Evolutionary conservation across 2,329 filamentous ascomycete genomes (phyloP), one percentile per base, ranked within the genome.

Genomic region (Dactylellina drechsleri): DNA sequence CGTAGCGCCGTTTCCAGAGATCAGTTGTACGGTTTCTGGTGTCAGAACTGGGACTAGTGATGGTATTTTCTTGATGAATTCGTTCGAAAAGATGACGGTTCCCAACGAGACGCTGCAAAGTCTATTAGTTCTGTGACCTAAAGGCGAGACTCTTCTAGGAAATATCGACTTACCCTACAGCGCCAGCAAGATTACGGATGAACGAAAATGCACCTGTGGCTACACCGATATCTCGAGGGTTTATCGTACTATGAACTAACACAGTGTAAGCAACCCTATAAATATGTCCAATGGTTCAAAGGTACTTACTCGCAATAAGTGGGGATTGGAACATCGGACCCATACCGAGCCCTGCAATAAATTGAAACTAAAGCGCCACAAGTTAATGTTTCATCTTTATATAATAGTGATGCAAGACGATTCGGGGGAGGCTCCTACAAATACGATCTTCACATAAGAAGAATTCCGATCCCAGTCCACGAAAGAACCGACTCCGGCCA

Each of bases 71-170:
- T 83, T 84, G 77, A 87, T 82, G 88, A 92, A 91, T 72, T 86
- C 83, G 80, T 93, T 93, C 82, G 92, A 89, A 82, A 93, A 93
- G 43, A 93, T 86, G 53, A 92, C 90, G n/a, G 90, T 88, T 23
- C 91, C 91, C 45, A 93, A 45, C 23, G 71, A 75, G 53, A 75
- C 64, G 6, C 71, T 75, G 43, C 5, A 16, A n/a, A 84, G 0
- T 92, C 36, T 2, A 13, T 73, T 57, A 66, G 41, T 2, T 12
- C 13, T 15, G 13, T n/a, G 13, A 23, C 23, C 23, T 2, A n/a
- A 45, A 16, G 13, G 8, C 40, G 31, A 26, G 15, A 18, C 20
- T 23, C 26, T 40, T 18, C 4, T 23, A 23, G 2, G 23, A 23
- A 54, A 43, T n/a, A 18, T 31, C 1, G 5, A 54, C 53, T 56